Evolutionary conservation across 352 stramenopile species (phyloP), one percentile per base, ranked within the genome.

Genomic region (Phytophthora meadii): DNA sequence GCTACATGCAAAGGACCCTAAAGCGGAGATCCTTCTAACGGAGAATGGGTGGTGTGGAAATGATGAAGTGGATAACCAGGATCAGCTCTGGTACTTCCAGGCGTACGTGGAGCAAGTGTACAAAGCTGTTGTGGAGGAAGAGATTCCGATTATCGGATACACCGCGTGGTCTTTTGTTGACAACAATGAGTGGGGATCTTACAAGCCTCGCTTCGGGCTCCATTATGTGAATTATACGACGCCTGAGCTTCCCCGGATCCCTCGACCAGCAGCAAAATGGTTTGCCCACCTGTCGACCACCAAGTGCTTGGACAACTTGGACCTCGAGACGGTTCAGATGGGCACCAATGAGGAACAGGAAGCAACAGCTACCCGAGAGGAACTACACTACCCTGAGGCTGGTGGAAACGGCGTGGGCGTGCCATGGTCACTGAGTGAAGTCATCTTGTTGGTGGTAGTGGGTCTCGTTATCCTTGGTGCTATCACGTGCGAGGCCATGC

Each of bases 171-270:
- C 85, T 48, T 89, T 99, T 40, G 61, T 98, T 41, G 92, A 98
- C 67, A 98, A 98, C 63, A 98, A 97, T 68, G 95, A 98, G 72
- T 98, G 94, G 94, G 81, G 92, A 1, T 88, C 80, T 11, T 91
- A 81, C 72, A 74, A 81, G 32, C 78, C 68, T 28, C 78, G 81
- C 8, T 88, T 84, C 48, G 81, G 76, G 2, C 54, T 88, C 12
- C 84, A 81, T 54, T 84, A 86, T 56, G 77, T 86, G 46, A 80
- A 89, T 50, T 87, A 75, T 45, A 60, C 61, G 44, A 53, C 60
- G 4, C 57, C 75, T 0, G 67, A 84, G 8, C 65, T 89, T 3
- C 11, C 37, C 7, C 80, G 71, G 11, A 77, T 84, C 32, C 69
- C 77, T 9, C 70, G 72, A 1, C 58, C 62, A 28, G 83, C 81